Conservation (phyloP, 2,329 filamentous ascomycete genomes). For the Aureobasidium lini region DNA sequence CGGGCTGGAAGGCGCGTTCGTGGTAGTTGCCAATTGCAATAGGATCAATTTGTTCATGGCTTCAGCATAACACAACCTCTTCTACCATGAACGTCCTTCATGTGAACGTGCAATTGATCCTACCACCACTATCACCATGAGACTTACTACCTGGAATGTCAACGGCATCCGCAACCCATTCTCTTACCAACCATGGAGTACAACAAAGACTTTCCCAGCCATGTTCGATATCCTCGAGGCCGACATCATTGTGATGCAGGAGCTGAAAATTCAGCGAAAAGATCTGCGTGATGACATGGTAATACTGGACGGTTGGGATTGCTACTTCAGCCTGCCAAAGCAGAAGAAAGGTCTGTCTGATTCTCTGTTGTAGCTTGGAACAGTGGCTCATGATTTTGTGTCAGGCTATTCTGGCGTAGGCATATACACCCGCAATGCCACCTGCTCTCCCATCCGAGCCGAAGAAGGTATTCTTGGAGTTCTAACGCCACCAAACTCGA, state of each 20-base stretch:
- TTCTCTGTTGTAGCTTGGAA: background rate
- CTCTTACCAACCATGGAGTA: conserved; percentile 45
- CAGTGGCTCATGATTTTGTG: background rate
- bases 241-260: conserved; percentile 92
- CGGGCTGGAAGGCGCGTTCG: background rate
- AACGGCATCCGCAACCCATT: conserved; percentile 50
- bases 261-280: conserved; percentile 91
- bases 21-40: background rate
- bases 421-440: conserved; percentile 84
- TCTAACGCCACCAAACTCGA: conserved; percentile 64
- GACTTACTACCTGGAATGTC: conserved; percentile 41
- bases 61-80: background rate
- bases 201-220: conserved; percentile 41
- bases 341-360: conserved; percentile 75
- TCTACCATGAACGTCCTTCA: background rate
- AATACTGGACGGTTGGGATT: conserved; percentile 88
- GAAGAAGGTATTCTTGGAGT: conserved; percentile 91
- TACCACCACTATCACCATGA: conserved; percentile 23
- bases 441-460: conserved; percentile 77
- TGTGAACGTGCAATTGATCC: background rate
- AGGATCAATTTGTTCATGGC: background rate
- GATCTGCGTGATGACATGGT: conserved; percentile 95
- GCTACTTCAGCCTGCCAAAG: conserved; percentile 86
- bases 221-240: conserved; percentile 94
- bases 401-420: conserved; percentile 93